These are phyloP conservation scores for Pulchroboletus neoregius DNA, from an alignment of 1,284 basidiomycete species.

Conservation along the genomic window DNA sequence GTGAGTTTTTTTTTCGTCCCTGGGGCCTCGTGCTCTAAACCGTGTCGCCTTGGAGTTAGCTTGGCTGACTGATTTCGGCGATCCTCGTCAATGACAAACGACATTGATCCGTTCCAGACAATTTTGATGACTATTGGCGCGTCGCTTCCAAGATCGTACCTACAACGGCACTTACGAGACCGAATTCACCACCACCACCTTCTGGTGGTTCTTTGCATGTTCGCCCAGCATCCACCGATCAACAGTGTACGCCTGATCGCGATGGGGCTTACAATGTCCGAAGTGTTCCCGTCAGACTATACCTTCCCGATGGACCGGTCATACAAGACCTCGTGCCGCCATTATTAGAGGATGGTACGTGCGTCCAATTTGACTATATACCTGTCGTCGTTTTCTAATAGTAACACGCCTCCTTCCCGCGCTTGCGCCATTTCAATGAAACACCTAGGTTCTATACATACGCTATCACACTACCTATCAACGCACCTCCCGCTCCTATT, in stretches of 20 bases:
- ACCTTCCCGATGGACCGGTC: slow-evolving; percentile 88
- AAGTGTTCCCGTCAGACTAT: slow-evolving; percentile 84
- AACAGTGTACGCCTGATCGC: slow-evolving; percentile 50
- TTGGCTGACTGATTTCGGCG: slow-evolving; percentile 24
- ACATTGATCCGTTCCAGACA: slow-evolving; percentile 51
- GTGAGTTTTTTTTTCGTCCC: slow-evolving; percentile 43
- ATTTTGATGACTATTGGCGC: slow-evolving; percentile 92
- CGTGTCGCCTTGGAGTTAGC: slow-evolving; percentile 9
- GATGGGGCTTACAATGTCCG: slow-evolving; percentile 82
- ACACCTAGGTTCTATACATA: slow-evolving; percentile 54
- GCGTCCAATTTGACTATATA: neutral
- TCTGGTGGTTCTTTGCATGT: slow-evolving; percentile 54
- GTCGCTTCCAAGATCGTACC: slow-evolving; percentile 85
- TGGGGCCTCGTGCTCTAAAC: slow-evolving; percentile 24
- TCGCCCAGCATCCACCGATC: slow-evolving; percentile 68
- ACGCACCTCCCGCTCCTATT: slow-evolving; percentile 66
- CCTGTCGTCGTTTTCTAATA: slow-evolving; percentile 5
- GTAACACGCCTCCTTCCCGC: neutral
- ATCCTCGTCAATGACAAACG: slow-evolving; percentile 15
- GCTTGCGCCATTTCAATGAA: slow-evolving; percentile 1
- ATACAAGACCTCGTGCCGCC: slow-evolving; percentile 88
- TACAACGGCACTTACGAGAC: slow-evolving; percentile 51
- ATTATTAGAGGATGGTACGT: slow-evolving; percentile 60
- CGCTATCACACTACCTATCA: slow-evolving; percentile 57
- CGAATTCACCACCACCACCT: slow-evolving; percentile 50